Evolutionary conservation across 176 grass and related monocot genomes (phyloP), one percentile per base, ranked within the genome.

Genomic region (Triticum urartu): DNA sequence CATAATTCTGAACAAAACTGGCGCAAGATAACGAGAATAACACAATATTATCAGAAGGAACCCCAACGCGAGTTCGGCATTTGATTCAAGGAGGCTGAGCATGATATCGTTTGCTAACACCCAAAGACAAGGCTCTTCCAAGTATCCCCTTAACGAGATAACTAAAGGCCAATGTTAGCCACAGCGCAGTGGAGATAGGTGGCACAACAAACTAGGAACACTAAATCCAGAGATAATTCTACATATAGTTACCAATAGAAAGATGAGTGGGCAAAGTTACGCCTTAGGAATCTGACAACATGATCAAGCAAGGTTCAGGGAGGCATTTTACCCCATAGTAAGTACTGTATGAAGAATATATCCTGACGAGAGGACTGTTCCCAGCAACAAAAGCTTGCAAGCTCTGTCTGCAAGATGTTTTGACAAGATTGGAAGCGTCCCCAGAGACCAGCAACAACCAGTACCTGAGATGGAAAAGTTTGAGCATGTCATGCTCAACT

Each of bases 111-210:
- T 95, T 42, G 80, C 81, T 78, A 94, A 90, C 15, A 95, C 93
- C 93, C 93, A 95, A 70, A 95, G 68, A 66, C 93, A 95, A 64
- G 93, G 93, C 39, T 95, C 74, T 85, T 94, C 95, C 86, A 98
- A 92, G 80, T 95, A 98, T 86, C 71, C 89, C 91, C 95, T 98
- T 87, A 74, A 83, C 26, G 86, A 68, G 34, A 86, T 20, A 78
- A 35, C 11, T 59, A 25, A 24, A 84, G 68, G 14, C 65, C 32
- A 30, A 6, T 40, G 48, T 86, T 77, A 82, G 66, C 38, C 85
- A 58, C 48, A 61, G 4, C 25, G 4, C 34, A 83, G 13, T 65
- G 18, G 30, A 65, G 45, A 83, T 24, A 2, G 0, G 33, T 28
- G 69, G 62, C 34, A 26, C 52, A 54, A 72, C 6, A 45, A 15